These are phyloP conservation scores for Naganishia friedmannii DNA, from an alignment of 768 basidiomycete genomes.

Conservation along the genomic window DNA sequence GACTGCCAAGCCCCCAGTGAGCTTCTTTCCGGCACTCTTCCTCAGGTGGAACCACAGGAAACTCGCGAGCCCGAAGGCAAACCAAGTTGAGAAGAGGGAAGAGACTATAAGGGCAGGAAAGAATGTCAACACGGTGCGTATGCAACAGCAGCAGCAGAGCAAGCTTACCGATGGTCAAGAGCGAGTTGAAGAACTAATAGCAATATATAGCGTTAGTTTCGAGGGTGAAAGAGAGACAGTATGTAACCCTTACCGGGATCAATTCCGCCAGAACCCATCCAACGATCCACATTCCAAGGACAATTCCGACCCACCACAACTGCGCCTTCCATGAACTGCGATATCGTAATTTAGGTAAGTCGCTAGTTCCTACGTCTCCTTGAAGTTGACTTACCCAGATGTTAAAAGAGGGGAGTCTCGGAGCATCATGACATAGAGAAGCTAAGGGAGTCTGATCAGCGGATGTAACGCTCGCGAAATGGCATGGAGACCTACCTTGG, in stretches of 20 bases:
- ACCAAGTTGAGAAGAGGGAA: conserved; percentile 40
- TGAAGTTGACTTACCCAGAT: conserved; percentile 23
- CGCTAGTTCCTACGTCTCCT: neutral
- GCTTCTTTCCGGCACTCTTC: neutral
- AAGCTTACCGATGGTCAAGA: conserved; percentile 35
- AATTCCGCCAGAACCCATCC: conserved; percentile 38
- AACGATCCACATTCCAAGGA: conserved; percentile 36
- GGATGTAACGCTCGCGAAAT: neutral
- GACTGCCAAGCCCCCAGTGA: neutral
- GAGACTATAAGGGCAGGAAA: conserved; percentile 23
- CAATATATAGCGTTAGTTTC: neutral
- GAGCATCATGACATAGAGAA: conserved; percentile 35
- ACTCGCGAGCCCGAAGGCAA: conserved; percentile 36
- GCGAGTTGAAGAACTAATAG: conserved; percentile 39
- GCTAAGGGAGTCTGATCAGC: conserved; percentile 2
- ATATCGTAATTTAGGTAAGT: neutral
- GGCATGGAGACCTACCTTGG: conserved; percentile 28
- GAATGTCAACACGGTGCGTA: neutral
- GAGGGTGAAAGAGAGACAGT: neutral
- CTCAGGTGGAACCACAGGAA: conserved; percentile 37
- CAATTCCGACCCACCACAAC: conserved; percentile 34
- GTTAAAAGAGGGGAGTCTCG: conserved; percentile 38
- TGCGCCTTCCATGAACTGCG: conserved; percentile 31
- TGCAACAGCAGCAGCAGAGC: neutral
- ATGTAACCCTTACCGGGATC: conserved; percentile 29